These are phyloP conservation scores for Saccharomycopsis lassenensis DNA, from an alignment of 805 yeast genomes.

Conservation along the genomic window DNA sequence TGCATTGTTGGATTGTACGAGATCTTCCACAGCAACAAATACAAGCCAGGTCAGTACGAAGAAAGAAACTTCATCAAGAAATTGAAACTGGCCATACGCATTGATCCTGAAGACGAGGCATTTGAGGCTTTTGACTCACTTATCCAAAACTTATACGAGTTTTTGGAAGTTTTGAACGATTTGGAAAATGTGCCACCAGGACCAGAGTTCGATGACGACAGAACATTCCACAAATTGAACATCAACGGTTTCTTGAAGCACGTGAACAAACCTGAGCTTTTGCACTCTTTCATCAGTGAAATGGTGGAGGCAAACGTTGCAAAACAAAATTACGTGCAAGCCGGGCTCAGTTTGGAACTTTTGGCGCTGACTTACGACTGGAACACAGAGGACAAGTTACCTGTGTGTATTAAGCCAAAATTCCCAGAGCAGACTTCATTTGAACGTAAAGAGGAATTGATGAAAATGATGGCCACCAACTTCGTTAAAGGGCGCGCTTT, in stretches of 20 bases:
- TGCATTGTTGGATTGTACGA: slow-evolving; percentile 54
- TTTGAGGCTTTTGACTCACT: slow-evolving; percentile 38
- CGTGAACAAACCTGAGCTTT: slow-evolving; percentile 68
- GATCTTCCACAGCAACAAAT: slow-evolving; percentile 44
- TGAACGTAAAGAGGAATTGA: slow-evolving; percentile 66
- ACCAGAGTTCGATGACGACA: slow-evolving; percentile 77
- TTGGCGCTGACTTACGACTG: slow-evolving; percentile 69
- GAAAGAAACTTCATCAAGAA: slow-evolving; percentile 42
- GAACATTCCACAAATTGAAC: slow-evolving; percentile 69
- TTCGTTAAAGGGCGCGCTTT: slow-evolving; percentile 61
- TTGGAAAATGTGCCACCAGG: slow-evolving; percentile 67
- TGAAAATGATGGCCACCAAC: slow-evolving; percentile 57
- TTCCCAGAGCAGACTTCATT: slow-evolving; percentile 76
- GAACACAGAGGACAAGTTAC: slow-evolving; percentile 47
- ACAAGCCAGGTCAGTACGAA: slow-evolving; percentile 45
- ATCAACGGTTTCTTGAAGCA: slow-evolving; percentile 67
- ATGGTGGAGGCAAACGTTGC: slow-evolving; percentile 54
- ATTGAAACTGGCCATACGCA: slow-evolving; percentile 36
- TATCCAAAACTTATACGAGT: slow-evolving; percentile 45
- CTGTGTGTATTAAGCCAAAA: slow-evolving; percentile 50
- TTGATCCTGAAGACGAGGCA: slow-evolving; percentile 59
- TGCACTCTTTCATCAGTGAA: slow-evolving; percentile 67
- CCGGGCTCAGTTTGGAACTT: slow-evolving; percentile 69
- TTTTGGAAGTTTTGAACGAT: slow-evolving; percentile 54
- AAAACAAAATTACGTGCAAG: slow-evolving; percentile 63